phyloP scores from a whole-genome alignment of 306 rosid species.

The Trifolium subterraneum region DNA sequence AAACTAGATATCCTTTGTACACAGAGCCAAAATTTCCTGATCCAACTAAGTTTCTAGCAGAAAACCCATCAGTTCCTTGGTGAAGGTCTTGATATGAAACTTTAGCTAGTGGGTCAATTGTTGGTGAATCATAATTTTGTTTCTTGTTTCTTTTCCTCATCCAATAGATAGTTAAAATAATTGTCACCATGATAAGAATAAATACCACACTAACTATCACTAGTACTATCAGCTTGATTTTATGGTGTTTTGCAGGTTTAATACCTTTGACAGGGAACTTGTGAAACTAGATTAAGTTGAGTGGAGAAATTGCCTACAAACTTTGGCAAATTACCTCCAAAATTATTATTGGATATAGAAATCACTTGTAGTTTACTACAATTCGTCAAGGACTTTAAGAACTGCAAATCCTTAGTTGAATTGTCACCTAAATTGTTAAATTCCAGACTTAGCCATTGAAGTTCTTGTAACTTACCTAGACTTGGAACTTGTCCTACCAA shows the following conservation, averaged over 20 bases:
- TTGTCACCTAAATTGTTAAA: slow-evolving; percentile 17
- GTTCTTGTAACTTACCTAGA: slow-evolving; percentile 14
- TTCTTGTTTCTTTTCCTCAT: slow-evolving; percentile 22
- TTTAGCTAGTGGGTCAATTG: not conserved
- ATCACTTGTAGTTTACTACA: not conserved
- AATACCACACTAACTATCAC: slow-evolving; percentile 22
- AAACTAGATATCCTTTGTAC: slow-evolving; percentile 4
- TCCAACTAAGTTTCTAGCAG: slow-evolving; percentile 29
- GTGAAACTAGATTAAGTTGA: not conserved
- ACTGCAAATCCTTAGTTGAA: slow-evolving; percentile 38
- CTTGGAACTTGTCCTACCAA: slow-evolving; percentile 29
- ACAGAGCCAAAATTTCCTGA: slow-evolving; percentile 7
- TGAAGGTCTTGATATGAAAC: slow-evolving; percentile 34
- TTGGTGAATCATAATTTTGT: not conserved
- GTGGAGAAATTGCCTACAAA: slow-evolving; percentile 42
- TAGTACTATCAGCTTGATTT: not conserved
- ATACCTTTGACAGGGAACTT: not conserved
- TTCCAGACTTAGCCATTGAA: fast-evolving
- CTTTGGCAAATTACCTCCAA: slow-evolving; percentile 45
- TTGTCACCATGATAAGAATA: not conserved
- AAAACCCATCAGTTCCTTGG: slow-evolving; percentile 26
- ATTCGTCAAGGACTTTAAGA: slow-evolving; percentile 38
- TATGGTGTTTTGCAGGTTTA: slow-evolving; percentile 17
- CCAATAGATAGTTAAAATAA: not conserved
- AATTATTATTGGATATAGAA: not conserved